These are phyloP conservation scores for Canavalia gladiata DNA, from an alignment of 306 rosid species.

Conservation along the genomic window DNA sequence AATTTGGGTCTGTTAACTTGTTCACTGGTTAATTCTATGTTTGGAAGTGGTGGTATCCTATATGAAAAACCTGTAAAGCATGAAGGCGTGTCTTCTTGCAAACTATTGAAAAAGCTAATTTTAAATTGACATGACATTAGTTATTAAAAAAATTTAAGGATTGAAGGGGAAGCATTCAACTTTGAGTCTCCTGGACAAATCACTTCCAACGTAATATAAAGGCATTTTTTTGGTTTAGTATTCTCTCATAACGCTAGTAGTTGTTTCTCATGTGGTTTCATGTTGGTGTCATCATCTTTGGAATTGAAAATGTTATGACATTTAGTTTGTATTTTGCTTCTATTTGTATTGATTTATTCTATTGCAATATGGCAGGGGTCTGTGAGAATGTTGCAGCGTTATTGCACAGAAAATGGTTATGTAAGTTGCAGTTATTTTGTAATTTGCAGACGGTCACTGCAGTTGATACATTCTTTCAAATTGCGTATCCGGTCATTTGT, in stretches of 20 bases:
- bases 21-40: slow-evolving; percentile 12
- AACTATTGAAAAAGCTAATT: slow-evolving; percentile 3
- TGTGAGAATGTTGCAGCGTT: slow-evolving; percentile 43
- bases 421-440: slow-evolving; percentile 1
- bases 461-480: slow-evolving; percentile 20
- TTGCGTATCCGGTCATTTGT: neutral
- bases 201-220: neutral
- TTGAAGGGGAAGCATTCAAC: slow-evolving; percentile 23
- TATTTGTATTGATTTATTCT: slow-evolving; percentile 32
- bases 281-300: neutral
- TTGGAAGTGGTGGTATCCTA: neutral
- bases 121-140: neutral
- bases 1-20: slow-evolving; percentile 15
- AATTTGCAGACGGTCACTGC: neutral
- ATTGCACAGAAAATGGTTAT: neutral
- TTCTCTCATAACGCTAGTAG: neutral
- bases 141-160: neutral
- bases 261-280: neutral
- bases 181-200: neutral
- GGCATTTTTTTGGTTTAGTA: neutral
- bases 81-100: neutral
- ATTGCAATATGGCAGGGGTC: slow-evolving; percentile 54
- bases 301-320: neutral
- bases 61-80: neutral
- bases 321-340: slow-evolving; percentile 5